Percentiles rank a stretch among this genome's conserved stretches.
Conservation (phyloP, 805 yeast genomes). For the Wickerhamomyces alni region DNA sequence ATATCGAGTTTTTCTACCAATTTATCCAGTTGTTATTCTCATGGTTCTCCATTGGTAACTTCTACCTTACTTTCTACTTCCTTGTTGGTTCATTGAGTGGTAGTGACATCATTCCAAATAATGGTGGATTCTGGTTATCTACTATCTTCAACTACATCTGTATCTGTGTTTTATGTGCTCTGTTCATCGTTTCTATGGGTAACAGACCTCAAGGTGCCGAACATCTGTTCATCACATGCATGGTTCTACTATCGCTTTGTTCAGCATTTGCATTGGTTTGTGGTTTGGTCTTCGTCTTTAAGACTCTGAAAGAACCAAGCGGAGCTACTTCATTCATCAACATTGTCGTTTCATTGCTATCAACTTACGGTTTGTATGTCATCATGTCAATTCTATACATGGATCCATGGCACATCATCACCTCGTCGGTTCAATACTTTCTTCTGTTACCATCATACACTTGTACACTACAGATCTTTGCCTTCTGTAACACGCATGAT, state of each 20-base stretch:
- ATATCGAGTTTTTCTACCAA: slow-evolving; percentile 86
- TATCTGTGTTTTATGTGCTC: slow-evolving; percentile 76
- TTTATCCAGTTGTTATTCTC: slow-evolving; percentile 74
- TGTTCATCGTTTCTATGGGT: slow-evolving; percentile 91
- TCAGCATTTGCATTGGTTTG: slow-evolving; percentile 76
- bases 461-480: slow-evolving; percentile 89
- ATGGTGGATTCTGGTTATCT: slow-evolving; percentile 80
- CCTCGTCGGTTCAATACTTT: slow-evolving; percentile 85
- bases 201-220: slow-evolving; percentile 97
- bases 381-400: slow-evolving; percentile 78
- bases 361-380: slow-evolving; percentile 88
- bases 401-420: slow-evolving; percentile 95
- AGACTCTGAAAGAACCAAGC: slow-evolving; percentile 36
- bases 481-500: slow-evolving; percentile 97
- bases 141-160: slow-evolving; percentile 82
- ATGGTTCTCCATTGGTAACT: slow-evolving; percentile 89
- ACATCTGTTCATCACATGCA: slow-evolving; percentile 64
- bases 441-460: slow-evolving; percentile 86
- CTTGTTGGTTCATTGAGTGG: slow-evolving; percentile 78
- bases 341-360: slow-evolving; percentile 74
- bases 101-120: slow-evolving; percentile 43
- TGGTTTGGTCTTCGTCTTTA: slow-evolving; percentile 73
- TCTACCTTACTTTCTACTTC: slow-evolving; percentile 87
- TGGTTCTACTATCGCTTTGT: slow-evolving; percentile 68
- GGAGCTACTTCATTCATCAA: slow-evolving; percentile 55